Evolutionary conservation across 768 basidiomycete genomes (phyloP).

Genomic region (Trametes punicea): DNA sequence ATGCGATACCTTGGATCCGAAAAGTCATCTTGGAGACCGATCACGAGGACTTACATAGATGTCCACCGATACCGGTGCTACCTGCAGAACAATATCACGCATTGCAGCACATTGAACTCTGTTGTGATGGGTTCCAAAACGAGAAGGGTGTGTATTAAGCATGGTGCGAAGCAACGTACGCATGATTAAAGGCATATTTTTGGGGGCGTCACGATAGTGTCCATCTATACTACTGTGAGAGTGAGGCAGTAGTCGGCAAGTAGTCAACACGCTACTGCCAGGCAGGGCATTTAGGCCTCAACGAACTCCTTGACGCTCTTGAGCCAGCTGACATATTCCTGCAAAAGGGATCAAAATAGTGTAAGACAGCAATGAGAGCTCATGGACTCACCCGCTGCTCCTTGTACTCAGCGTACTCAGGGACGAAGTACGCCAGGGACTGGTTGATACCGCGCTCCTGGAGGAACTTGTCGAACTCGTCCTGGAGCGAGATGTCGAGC

Average conservation of each 20-base stretch:
- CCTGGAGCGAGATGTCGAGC: conserved; percentile 82
- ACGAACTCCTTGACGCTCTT: conserved; percentile 78
- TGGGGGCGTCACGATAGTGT: background rate
- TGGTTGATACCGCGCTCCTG: conserved; percentile 89
- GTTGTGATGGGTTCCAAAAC: background rate
- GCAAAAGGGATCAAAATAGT: background rate
- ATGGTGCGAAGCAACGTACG: conserved; percentile 5
- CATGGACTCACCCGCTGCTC: conserved; percentile 76
- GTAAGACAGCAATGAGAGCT: background rate
- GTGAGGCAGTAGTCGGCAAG: background rate
- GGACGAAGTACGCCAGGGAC: conserved; percentile 78
- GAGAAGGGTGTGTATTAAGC: conserved; percentile 16
- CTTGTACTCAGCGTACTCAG: conserved; percentile 84
- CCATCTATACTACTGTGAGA: background rate
- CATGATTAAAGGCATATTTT: conserved; percentile 7
- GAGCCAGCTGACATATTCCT: conserved; percentile 95
- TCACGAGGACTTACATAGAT: too few species aligned
- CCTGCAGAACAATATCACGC: too few species aligned
- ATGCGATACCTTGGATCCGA: too few species aligned
- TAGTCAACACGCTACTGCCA: background rate
- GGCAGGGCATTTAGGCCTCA: conserved; percentile 37
- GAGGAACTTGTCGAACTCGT: conserved; percentile 87
- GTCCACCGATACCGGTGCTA: too few species aligned
- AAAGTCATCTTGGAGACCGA: too few species aligned
- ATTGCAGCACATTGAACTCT: too few species aligned